Evolutionary conservation across 345 rosid genomes (phyloP), one percentile per base, ranked within the genome.

Genomic region (Populus alba): DNA sequence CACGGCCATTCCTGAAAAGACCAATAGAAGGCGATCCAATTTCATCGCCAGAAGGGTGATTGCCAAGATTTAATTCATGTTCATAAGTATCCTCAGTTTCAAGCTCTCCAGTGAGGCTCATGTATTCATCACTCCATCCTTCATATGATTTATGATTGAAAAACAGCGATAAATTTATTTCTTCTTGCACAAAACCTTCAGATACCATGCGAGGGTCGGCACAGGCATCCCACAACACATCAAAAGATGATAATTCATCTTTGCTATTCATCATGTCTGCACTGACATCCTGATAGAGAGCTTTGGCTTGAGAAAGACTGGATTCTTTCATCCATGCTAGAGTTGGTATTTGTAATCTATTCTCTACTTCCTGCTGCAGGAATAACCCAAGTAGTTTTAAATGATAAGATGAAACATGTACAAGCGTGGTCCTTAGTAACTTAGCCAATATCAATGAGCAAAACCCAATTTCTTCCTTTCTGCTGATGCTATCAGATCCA

Each of bases 341-440:
- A 84, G 90, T 87, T 67, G 87, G 81, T 77, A 77, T 75, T 62
- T 82, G 86, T 82, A 77, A 84, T 79, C 87, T 88, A 87, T 85
- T 85, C 81, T 87, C 92, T 53, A 82, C 59, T 77, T 91, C 88
- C 83, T 82, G 89, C 71, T 82, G 89, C 77, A 91, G 83, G 72
- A 83, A 81, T 70, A 80, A 69, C 39, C 80, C 90, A 72, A 95
- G 90, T 71, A 83, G 87, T 74, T 87, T 89, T 73, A 86, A 80
- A 80, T 95, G 92, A 85, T 87, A 80, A 78, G 94, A 92, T 77
- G 97, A 95, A 77, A 91, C 78, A 79, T 88, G 90, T 45, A 72
- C 76, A 70, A 89, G 85, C 53, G 90, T 72, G 72, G 77, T 69
- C 66, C 79, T 85, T 78, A 92, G 80, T 63, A 82, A 81, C 72